Conservation (phyloP, 2,329 filamentous ascomycete species). For the Colletotrichum spinosum region DNA sequence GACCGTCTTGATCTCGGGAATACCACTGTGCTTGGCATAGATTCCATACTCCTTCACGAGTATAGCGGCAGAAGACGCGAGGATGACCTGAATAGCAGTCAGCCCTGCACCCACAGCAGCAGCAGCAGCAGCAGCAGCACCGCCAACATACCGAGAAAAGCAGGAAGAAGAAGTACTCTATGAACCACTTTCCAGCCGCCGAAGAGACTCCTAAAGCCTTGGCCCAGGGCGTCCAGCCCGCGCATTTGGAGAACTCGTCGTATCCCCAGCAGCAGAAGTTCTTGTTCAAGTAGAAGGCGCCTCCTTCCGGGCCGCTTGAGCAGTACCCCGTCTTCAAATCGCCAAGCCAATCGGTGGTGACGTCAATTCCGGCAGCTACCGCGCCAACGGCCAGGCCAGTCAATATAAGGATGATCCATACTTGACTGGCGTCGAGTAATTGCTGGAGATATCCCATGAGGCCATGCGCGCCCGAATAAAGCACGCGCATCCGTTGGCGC, state of each 20-base stretch:
- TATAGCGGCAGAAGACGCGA: conserved; percentile 81
- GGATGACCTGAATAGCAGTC: conserved; percentile 68
- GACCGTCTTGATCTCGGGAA: conserved; percentile 97
- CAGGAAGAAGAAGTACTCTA: conserved; percentile 90
- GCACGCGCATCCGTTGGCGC: conserved; percentile 83
- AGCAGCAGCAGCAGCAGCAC: background rate
- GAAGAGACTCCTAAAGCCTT: conserved; percentile 76
- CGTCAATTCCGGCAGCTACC: conserved; percentile 89
- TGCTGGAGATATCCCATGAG: conserved; percentile 79
- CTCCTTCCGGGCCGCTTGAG: conserved; percentile 78
- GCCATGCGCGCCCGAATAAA: conserved; percentile 77
- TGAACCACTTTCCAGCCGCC: conserved; percentile 78
- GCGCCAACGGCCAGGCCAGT: conserved; percentile 87
- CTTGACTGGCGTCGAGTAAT: conserved; percentile 85
- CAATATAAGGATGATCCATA: conserved; percentile 89
- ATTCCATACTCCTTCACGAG: conserved; percentile 87
- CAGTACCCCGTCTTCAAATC: conserved; percentile 94
- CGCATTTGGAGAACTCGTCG: conserved; percentile 83
- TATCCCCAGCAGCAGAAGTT: conserved; percentile 95
- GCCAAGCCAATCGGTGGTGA: conserved; percentile 91
- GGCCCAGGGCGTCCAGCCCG: conserved; percentile 90
- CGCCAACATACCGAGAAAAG: conserved; percentile 75
- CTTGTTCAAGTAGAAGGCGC: conserved; percentile 90
- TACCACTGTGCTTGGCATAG: conserved; percentile 94
- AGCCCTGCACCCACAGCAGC: background rate